phyloP scores from a whole-genome alignment of 805 yeast genomes.

The Suhomyces pyralidae region DNA sequence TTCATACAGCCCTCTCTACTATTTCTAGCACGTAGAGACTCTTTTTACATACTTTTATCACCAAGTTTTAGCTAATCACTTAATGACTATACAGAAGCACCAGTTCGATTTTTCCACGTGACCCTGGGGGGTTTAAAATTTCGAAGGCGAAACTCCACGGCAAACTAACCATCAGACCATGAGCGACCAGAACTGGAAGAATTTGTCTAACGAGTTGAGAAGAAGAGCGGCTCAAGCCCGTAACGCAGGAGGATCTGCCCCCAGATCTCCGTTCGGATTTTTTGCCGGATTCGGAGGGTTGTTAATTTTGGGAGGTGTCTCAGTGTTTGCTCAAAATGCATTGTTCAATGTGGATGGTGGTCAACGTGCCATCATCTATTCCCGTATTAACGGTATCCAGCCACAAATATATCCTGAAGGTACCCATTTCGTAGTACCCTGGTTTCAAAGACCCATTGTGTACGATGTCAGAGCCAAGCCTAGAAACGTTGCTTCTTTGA shows the following conservation, averaged over 20 bases:
- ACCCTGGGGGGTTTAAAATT: neutral
- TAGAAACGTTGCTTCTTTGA: conserved; percentile 89
- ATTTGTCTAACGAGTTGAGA: conserved; percentile 39
- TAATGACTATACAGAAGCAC: neutral
- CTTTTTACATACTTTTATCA: neutral
- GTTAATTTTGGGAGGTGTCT: conserved; percentile 38
- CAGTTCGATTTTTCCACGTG: neutral
- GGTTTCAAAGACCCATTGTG: conserved; percentile 89
- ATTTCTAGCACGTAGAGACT: neutral
- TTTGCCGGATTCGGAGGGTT: conserved; percentile 44
- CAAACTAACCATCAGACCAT: conserved; percentile 13
- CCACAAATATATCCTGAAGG: conserved; percentile 87
- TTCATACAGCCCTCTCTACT: neutral
- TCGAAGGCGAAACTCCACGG: neutral
- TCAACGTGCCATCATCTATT: conserved; percentile 93
- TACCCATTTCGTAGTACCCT: conserved; percentile 90
- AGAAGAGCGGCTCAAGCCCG: conserved; percentile 35
- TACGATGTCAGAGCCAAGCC: conserved; percentile 98
- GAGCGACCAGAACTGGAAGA: conserved; percentile 44
- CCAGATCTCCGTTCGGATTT: conserved; percentile 35
- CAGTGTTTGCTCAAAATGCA: conserved; percentile 41
- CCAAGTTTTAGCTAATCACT: neutral
- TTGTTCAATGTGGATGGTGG: conserved; percentile 89
- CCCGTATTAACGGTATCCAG: conserved; percentile 81
- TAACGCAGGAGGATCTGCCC: conserved; percentile 24